These are phyloP conservation scores for Xerocomellus dryophilus DNA, from an alignment of 768 basidiomycete genomes.

Conservation along the genomic window DNA sequence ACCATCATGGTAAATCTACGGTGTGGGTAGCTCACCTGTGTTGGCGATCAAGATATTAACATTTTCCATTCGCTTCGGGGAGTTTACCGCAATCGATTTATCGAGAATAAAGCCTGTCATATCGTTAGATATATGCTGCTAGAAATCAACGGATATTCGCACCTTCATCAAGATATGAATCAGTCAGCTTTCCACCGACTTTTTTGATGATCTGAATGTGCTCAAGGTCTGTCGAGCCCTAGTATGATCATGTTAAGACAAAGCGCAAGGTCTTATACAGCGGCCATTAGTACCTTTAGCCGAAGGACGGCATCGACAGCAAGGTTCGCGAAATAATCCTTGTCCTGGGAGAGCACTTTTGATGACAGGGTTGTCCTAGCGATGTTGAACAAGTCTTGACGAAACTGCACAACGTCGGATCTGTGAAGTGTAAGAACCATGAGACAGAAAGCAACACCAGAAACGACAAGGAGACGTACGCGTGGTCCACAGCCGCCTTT, in stretches of 20 bases:
- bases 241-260: conserved; percentile 2
- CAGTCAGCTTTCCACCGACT: conserved; percentile 96
- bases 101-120: conserved; percentile 90
- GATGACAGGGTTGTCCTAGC: conserved; percentile 93
- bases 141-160: conserved; percentile 6
- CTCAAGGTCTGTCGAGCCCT: conserved; percentile 95
- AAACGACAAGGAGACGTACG: conserved; percentile 47
- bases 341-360: conserved; percentile 95
- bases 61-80: conserved; percentile 91
- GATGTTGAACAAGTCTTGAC: conserved; percentile 92
- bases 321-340: conserved; percentile 96
- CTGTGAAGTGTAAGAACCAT: conserved; percentile 35
- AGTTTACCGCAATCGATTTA: conserved; percentile 91
- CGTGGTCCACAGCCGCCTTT: conserved; percentile 76
- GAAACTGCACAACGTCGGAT: conserved; percentile 69
- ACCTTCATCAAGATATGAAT: conserved; percentile 98
- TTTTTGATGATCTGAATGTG: conserved; percentile 99
- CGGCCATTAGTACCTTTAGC: conserved; percentile 57
- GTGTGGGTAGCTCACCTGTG: conserved; percentile 64
- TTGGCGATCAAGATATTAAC: conserved; percentile 96
- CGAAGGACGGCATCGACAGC: conserved; percentile 96
- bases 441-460: neutral
- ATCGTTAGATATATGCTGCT: neutral
- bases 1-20: neutral
- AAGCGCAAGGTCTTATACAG: neutral